These are phyloP conservation scores for Passiflora organensis DNA, from an alignment of 345 rosid species.

Conservation along the genomic window DNA sequence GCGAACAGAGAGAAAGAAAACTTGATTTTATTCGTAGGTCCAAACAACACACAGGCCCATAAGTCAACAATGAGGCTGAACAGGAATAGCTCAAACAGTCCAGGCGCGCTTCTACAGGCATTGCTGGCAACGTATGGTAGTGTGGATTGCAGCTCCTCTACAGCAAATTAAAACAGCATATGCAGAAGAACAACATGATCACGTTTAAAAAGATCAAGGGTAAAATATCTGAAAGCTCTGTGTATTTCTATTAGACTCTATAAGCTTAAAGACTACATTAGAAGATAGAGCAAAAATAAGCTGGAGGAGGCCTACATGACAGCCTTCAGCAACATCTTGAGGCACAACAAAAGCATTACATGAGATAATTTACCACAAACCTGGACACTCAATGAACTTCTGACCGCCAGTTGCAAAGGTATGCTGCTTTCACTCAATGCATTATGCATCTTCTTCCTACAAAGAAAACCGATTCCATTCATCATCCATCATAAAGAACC, in stretches of 20 bases:
- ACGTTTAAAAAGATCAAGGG: slow-evolving; percentile 13
- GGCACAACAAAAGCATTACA: slow-evolving; percentile 23
- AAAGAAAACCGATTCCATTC: neutral
- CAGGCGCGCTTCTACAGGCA: slow-evolving; percentile 3
- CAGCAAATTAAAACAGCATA: slow-evolving; percentile 5
- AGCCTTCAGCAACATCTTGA: slow-evolving; percentile 18
- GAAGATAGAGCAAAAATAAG: neutral
- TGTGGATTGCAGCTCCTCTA: slow-evolving; percentile 9
- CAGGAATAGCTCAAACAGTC: too few relatives aligned
- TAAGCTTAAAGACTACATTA: neutral
- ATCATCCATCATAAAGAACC: neutral
- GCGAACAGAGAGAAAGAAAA: too few relatives aligned
- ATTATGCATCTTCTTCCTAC: neutral
- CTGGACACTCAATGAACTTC: slow-evolving; percentile 17
- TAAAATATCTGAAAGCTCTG: slow-evolving; percentile 18
- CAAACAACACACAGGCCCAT: too few relatives aligned
- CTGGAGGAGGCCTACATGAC: slow-evolving; percentile 8
- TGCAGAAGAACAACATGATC: slow-evolving; percentile 12
- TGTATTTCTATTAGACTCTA: slow-evolving; percentile 23
- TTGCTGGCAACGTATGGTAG: slow-evolving; percentile 10
- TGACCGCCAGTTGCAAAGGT: slow-evolving; percentile 13
- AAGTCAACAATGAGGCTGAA: too few relatives aligned
- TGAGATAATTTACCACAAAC: slow-evolving; percentile 16
- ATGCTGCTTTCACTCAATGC: neutral
- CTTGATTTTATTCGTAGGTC: too few relatives aligned